A percentile compares a stretch with the other conserved stretches of the same genome.
phyloP scores from a whole-genome alignment of 1,284 basidiomycete species.

The Laetiporus sulphureus region DNA sequence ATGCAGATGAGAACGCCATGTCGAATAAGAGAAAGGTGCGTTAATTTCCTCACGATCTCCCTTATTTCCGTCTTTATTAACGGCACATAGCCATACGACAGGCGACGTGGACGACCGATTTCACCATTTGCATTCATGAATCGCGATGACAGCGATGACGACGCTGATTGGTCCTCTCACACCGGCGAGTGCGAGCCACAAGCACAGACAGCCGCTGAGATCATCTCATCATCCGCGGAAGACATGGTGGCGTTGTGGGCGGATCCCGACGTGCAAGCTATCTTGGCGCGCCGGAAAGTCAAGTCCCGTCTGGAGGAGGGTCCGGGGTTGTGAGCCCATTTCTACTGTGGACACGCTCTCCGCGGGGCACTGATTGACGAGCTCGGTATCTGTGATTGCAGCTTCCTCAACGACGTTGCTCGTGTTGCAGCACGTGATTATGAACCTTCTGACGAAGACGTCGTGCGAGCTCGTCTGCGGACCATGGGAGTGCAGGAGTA shows the following conservation, averaged over 20 bases:
- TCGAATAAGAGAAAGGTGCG: no score
- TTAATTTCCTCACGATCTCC: no score
- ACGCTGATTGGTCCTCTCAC: background rate
- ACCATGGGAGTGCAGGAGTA: constrained; percentile 33
- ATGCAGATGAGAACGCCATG: no score
- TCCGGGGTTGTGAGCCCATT: constrained; percentile 56
- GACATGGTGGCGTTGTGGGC: constrained; percentile 64
- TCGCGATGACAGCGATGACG: background rate
- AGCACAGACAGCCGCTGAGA: constrained; percentile 31
- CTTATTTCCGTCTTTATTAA: no score
- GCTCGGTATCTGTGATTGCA: constrained; percentile 22
- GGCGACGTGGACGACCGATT: constrained; percentile 1
- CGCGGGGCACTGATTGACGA: constrained; percentile 15
- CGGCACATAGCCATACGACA: background rate
- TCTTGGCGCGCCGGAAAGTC: constrained; percentile 42
- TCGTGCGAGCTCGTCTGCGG: constrained; percentile 58
- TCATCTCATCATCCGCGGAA: constrained; percentile 48
- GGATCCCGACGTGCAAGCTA: constrained; percentile 48
- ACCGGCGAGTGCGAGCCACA: constrained; percentile 29
- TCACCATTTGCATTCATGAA: constrained; percentile 1
- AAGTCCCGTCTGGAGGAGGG: constrained; percentile 48
- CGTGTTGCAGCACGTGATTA: constrained; percentile 54
- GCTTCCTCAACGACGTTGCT: constrained; percentile 54
- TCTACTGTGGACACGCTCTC: constrained; percentile 6
- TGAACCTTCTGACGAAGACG: constrained; percentile 62